Base-by-base conservation (phyloP, 2,329 filamentous ascomycete genomes). In the Hymenoscyphus albidus region DNA sequence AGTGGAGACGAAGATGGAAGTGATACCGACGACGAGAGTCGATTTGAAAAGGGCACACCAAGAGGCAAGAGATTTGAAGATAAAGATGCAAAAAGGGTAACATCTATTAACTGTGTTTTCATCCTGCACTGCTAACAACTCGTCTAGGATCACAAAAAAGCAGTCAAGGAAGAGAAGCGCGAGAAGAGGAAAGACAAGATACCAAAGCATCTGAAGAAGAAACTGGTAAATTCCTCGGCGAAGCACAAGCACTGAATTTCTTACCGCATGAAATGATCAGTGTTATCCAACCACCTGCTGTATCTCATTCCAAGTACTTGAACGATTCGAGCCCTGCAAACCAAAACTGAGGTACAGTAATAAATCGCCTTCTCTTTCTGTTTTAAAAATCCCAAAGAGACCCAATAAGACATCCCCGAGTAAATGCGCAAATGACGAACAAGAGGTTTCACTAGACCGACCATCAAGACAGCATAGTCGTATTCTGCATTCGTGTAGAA, bases 131-230 rank as follows among this genome's bases (percentile, higher is more conserved):
- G 70, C 63, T 54, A 38, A 58, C 18, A 13, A 62, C 51, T 69
- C 6, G 57, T 64, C 32, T 59, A 73, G 70, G 87, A 86, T 69
- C 95, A 97, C 77, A 99, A 99, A 77, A 85, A 87, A 76, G 89
- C 90, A 1, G 90, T 97, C 70, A 99, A 98, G 79, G 94, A 97
- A 74, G 94, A 93, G 73, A 97, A 97, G 80, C 88, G 92, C 42
- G 93, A 97, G 77, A 93, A 96, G 81, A 83, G 95, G 66, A 92
- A 94, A 77, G 90, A 91, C 3, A 99, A 99, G 82, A 96, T 99
- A 79, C 94, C 95, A 0, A 99, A 99, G 80, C 88, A 96, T 75
- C 70, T 97, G 40, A 99, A 99, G 84, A 98, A 97, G 82, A 91
- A 90, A 76, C 78, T 96, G 64, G 85, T 96, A 32, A 84, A 83